phyloP scores from a whole-genome alignment of 2,329 filamentous ascomycete genomes.

The Colletotrichum cereale region DNA sequence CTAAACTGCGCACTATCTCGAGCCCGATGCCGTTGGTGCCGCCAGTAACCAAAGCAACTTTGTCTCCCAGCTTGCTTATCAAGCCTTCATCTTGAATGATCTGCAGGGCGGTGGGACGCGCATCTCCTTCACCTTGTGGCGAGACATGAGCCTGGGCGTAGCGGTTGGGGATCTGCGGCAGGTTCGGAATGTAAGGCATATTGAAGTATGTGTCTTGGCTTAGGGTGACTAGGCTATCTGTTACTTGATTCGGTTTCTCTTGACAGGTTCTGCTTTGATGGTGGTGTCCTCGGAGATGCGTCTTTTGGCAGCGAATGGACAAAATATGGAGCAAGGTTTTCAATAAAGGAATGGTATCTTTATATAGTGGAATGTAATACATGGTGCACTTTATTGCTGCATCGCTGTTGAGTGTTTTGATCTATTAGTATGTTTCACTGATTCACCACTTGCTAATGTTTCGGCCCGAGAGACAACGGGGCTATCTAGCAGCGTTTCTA shows the following conservation, averaged over 20 bases:
- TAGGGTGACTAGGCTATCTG: neutral
- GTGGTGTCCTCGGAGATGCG: no score
- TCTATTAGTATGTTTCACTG: constrained; percentile 6
- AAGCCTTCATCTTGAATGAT: constrained; percentile 50
- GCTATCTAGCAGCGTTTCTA: neutral
- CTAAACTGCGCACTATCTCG: constrained; percentile 57
- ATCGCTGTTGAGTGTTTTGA: no score
- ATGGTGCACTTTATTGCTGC: neutral
- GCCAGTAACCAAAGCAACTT: constrained; percentile 58
- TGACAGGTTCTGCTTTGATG: neutral
- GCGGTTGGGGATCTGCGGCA: constrained; percentile 19
- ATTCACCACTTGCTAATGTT: neutral
- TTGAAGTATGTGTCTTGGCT: neutral
- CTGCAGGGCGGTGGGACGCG: constrained; percentile 52
- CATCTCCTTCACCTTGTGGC: constrained; percentile 50
- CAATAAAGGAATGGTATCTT: neutral
- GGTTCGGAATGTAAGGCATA: constrained; percentile 5
- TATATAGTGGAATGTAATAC: neutral
- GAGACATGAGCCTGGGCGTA: constrained; percentile 13
- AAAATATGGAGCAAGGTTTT: neutral
- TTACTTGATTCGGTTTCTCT: no score
- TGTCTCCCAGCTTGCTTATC: constrained; percentile 49
- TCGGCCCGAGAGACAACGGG: neutral
- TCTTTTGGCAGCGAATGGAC: neutral
- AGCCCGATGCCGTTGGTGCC: constrained; percentile 55